Conservation (phyloP, 2,329 filamentous ascomycete genomes). For the Fonsecaea nubica region DNA sequence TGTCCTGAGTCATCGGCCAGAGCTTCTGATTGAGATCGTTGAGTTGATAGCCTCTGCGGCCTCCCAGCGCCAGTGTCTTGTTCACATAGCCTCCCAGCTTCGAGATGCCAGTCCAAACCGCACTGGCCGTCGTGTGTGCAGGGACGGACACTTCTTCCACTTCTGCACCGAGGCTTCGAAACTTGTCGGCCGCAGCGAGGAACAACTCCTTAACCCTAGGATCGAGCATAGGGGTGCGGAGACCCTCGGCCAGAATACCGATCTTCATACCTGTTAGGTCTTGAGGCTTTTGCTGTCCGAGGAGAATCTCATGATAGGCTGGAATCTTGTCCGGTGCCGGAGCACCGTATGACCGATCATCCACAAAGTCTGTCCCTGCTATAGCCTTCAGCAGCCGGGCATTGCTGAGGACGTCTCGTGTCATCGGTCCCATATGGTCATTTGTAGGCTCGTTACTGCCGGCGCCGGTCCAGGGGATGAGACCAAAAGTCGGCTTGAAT, state of each 20-base stretch:
- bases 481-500: slow-evolving; percentile 57
- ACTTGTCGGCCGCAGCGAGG: slow-evolving; percentile 49
- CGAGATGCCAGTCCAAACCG: slow-evolving; percentile 13
- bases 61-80: slow-evolving; percentile 8
- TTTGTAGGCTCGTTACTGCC: slow-evolving; percentile 55
- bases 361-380: slow-evolving; percentile 54
- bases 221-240: slow-evolving; percentile 50
- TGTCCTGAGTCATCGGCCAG: slow-evolving; percentile 46
- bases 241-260: slow-evolving; percentile 56
- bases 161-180: slow-evolving; percentile 56
- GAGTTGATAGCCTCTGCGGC: slow-evolving; percentile 15
- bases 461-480: slow-evolving; percentile 58
- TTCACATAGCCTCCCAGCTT: slow-evolving; percentile 16
- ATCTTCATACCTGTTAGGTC: slow-evolving; percentile 48
- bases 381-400: slow-evolving; percentile 53
- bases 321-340: neutral
- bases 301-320: neutral
- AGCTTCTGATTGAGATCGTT: slow-evolving; percentile 14
- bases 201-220: slow-evolving; percentile 53
- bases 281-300: slow-evolving; percentile 1
- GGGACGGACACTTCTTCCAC: slow-evolving; percentile 61
- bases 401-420: slow-evolving; percentile 48
- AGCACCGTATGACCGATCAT: slow-evolving; percentile 49
- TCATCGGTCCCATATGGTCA: slow-evolving; percentile 56
- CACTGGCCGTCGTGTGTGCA: slow-evolving; percentile 31